phyloP scores from a whole-genome alignment of 441 rosid species.

The Sinapis alba region DNA sequence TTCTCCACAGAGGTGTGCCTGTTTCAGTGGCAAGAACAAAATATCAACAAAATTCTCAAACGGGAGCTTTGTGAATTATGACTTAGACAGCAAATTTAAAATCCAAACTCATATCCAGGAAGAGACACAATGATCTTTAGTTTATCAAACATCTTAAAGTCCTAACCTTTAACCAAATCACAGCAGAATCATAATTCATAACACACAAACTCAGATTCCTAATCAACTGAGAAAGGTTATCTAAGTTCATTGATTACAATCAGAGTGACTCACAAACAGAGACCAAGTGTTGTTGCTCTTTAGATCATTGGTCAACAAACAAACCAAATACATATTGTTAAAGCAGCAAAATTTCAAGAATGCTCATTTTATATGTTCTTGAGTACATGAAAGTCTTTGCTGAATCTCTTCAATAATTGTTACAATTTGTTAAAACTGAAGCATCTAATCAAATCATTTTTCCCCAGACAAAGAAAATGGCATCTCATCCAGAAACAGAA shows the following conservation, averaged over 20 bases:
- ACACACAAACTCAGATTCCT: conserved; percentile 8
- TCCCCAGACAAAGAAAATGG: conserved; percentile 6
- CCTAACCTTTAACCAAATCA: conserved; percentile 5
- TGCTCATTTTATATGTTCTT: conserved; percentile 20
- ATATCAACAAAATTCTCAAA: too few relatives aligned
- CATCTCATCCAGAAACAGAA: conserved; percentile 20
- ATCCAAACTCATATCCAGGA: background rate
- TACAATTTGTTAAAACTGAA: background rate
- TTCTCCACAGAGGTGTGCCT: conserved; percentile 46
- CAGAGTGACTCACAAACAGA: conserved; percentile 22
- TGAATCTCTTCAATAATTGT: conserved; percentile 24
- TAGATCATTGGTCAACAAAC: conserved; percentile 20
- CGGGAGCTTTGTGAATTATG: background rate
- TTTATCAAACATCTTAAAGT: conserved; percentile 14
- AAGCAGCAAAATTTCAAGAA: conserved; percentile 7
- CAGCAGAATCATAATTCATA: too few relatives aligned
- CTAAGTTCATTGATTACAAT: background rate
- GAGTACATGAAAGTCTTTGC: conserved; percentile 29
- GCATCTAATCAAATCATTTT: conserved; percentile 27
- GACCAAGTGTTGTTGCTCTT: background rate
- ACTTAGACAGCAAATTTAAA: conserved; percentile 9
- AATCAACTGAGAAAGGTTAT: background rate
- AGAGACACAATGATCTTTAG: conserved; percentile 20
- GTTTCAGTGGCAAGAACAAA: conserved; percentile 14
- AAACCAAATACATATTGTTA: conserved; percentile 7